Evolutionary conservation across 441 rosid species (phyloP), one percentile per base, ranked within the genome.

Genomic region (Populus hybrid): DNA sequence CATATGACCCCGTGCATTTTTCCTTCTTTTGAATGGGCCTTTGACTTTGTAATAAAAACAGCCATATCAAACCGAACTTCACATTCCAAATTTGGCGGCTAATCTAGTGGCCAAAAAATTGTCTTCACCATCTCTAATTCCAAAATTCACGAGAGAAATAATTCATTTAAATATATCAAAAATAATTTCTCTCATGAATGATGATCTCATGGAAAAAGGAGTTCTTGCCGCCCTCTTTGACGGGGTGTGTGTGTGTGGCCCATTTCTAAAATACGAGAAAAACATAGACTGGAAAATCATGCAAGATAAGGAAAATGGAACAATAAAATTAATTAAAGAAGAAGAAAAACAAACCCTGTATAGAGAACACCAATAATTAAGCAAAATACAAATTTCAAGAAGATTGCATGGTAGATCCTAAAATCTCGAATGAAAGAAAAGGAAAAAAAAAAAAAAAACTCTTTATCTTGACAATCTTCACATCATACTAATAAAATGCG

Each of bases 21-120:
- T 50, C n/a, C n/a, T 4, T 50, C 59, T 50, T 16, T 5, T 1
- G 6, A 18, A 67, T 61, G 67, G 63, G 57, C 38, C 72, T 67
- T 70, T 73, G 79, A 73, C 78, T 80, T 76, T 50, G 50, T 16
- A 72, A 72, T 8, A 30, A 34, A 46, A 71, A 26, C 28, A 26
- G 28, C 28, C 28, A 26, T 26, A 26, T 26, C 28, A 26, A 26
- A 3, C 32, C 32, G 32, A 71, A 2, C 67, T 34, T 20, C 65
- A 26, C 8, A 3, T 28, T 77, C 11, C 35, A 9, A 64, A 69
- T 67, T 73, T 67, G 68, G 57, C 68, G 67, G 73, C 35, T 40
- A 46, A 30, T 30, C 32, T 30, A 3, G 32, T 3, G 32, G 32
- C 32, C 32, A 30, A 30, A 30, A 30, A 30, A 30, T 3, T 30